Evolutionary conservation across 257 asterid species (phyloP).

Genomic region (Nicotiana tabacum): DNA sequence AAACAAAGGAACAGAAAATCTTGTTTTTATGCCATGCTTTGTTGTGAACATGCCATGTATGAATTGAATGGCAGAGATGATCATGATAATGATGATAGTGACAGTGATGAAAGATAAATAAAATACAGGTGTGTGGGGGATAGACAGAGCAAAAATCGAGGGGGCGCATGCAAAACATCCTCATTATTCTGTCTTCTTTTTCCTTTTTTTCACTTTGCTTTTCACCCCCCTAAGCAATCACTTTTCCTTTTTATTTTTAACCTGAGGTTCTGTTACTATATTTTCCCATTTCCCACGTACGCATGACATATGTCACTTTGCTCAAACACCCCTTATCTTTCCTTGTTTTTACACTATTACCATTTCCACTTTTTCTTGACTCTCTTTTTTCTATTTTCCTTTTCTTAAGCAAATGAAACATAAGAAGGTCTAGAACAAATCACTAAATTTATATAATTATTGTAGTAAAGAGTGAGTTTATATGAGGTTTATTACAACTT

Average conservation of each 20-base stretch:
- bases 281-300: slow-evolving; percentile 18
- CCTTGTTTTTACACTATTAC: slow-evolving; percentile 1
- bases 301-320: slow-evolving; percentile 25
- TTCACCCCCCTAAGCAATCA: slow-evolving; percentile 31
- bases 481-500: background rate
- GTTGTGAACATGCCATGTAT: background rate
- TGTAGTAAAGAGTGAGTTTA: no score
- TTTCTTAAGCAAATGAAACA: background rate
- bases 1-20: background rate
- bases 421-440: background rate
- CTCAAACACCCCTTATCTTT: background rate
- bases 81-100: background rate
- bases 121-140: background rate
- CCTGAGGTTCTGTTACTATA: background rate
- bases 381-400: background rate
- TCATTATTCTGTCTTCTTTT: slow-evolving; percentile 44
- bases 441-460: background rate
- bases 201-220: slow-evolving; percentile 18
- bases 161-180: slow-evolving; percentile 52
- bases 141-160: slow-evolving; percentile 1
- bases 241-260: background rate
- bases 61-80: background rate
- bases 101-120: background rate
- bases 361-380: background rate
- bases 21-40: slow-evolving; percentile 5